Base-by-base conservation (phyloP, 176 grass and related monocot genomes). In the Stipa capillata region DNA sequence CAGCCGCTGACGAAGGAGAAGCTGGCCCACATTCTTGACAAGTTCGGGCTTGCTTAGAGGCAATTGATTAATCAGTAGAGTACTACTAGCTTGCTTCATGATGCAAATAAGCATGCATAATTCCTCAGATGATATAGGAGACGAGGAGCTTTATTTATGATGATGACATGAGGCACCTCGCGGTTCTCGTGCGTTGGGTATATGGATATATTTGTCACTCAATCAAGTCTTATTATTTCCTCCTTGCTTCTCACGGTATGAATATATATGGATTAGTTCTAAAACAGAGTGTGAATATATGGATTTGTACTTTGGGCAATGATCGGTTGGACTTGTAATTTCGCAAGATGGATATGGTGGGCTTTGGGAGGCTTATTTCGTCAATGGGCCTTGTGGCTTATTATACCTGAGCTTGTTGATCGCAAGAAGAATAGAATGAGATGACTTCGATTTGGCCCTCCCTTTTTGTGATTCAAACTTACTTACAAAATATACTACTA, bases 1-100 rank as follows among this genome's bases (percentile, higher is more conserved):
- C 87, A 87, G 92, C 92, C 92, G 6, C 89, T 91, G 47, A 65
- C 83, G 9, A 89, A 76, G 76, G 89, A 82, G 63, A 81, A 91
- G 67, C 55, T 94, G 41, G 7, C 14, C 10, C 4, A 9, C 47
- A 91, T 91, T 33, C 76, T 89, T 11, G 8, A 76, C 62, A 91
- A 87, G 74, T 91, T 87, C 56, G 50, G 84, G 20, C 55, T 94
- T 17, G 64, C 29, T 13, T 34, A 59, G 10, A n/a, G n/a, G n/a
- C n/a, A n/a, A n/a, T n/a, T n/a, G n/a, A n/a, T n/a, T n/a, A n/a
- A n/a, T n/a, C n/a, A n/a, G n/a, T n/a, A n/a, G n/a, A n/a, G n/a
- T n/a, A n/a, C n/a, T n/a, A n/a, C n/a, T 18, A n/a, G 32, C 47
- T 16, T 68, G 16, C 35, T 57, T 42, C 27, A 57, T 12, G 6